Evolutionary conservation across 805 yeast species (phyloP), one percentile per base, ranked within the genome.

Genomic region (Candida loeiensis): DNA sequence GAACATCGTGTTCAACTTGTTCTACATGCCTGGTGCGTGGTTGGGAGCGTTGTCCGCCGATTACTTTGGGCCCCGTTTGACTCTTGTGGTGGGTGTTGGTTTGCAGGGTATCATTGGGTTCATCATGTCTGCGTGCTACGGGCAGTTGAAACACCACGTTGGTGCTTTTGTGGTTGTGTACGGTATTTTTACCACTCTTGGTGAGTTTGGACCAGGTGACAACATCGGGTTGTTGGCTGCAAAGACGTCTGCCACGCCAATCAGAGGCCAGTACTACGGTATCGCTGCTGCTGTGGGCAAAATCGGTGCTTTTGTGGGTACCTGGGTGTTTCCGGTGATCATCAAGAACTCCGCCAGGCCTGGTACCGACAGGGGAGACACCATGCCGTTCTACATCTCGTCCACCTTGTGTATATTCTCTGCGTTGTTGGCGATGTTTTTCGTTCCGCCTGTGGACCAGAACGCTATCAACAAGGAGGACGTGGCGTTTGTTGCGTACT

Each of bases 151-250:
- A 44, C 53, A 75, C 33, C 76, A 81, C 51, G 69, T 86, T 55
- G 96, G 77, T 22, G 90, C 79, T 0, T 86, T 89, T 52, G 84
- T 81, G 36, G 91, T 88, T 32, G 82, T 84, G 22, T 90, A 83
- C 57, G 96, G 96, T 67, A 79, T 90, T 46, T 90, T 88, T 61
- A 68, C 78, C 60, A 72, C 95, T 9, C 71, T 86, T 35, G 96
- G 97, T 54, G 96, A 90, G 63, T 84, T 89, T 62, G 95, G 95
- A 26, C 89, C 95, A 9, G 97, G 97, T 65, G 87, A 88, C 64
- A 86, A 85, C 63, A 82, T 85, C 59, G 96, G 96, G 50, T 64
- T 85, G 39, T 70, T 90, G 47, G 93, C 95, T 19, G 76, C 95
- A 31, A 88, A 88, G 64, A 82, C 95, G 4, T 75, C 81, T 34